phyloP scores from a whole-genome alignment of 1,139 yeast genomes.

The Nakaseomyces kungkrabaensis region DNA sequence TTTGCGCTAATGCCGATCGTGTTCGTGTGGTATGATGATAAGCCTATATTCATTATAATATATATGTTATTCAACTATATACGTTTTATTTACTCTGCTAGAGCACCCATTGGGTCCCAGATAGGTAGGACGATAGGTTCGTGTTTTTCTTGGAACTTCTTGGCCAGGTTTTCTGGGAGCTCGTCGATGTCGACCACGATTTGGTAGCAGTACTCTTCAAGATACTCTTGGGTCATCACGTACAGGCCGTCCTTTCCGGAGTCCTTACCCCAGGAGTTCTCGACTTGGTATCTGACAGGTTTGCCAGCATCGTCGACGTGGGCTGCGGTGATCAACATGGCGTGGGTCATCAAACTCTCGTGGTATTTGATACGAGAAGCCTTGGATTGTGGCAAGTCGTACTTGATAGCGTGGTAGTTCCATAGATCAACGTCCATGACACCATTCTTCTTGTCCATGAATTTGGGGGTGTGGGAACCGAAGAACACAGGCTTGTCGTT shows the following conservation, averaged over 20 bases:
- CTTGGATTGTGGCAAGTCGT: slow-evolving; percentile 45
- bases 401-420: slow-evolving; percentile 57
- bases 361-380: slow-evolving; percentile 47
- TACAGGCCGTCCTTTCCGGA: slow-evolving; percentile 67
- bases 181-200: slow-evolving; percentile 57
- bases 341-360: slow-evolving; percentile 72
- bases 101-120: slow-evolving; percentile 83
- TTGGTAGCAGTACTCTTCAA: slow-evolving; percentile 75
- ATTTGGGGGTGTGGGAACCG: slow-evolving; percentile 78
- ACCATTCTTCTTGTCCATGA: slow-evolving; percentile 49
- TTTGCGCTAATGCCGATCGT: too few relatives aligned
- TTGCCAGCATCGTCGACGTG: slow-evolving; percentile 45
- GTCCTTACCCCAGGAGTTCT: slow-evolving; percentile 79
- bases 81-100: slow-evolving; percentile 35
- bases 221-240: slow-evolving; percentile 75
- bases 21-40: too few relatives aligned
- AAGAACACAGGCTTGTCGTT: slow-evolving; percentile 71
- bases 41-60: too few relatives aligned
- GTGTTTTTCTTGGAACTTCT: slow-evolving; percentile 28
- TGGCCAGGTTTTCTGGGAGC: slow-evolving; percentile 40
- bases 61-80: neutral
- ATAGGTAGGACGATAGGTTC: slow-evolving; percentile 53
- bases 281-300: slow-evolving; percentile 73
- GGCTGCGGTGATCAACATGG: slow-evolving; percentile 76
- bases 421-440: slow-evolving; percentile 61